Base-by-base conservation (phyloP, 1,139 yeast species). In the Saccharomyces hybrid region DNA sequence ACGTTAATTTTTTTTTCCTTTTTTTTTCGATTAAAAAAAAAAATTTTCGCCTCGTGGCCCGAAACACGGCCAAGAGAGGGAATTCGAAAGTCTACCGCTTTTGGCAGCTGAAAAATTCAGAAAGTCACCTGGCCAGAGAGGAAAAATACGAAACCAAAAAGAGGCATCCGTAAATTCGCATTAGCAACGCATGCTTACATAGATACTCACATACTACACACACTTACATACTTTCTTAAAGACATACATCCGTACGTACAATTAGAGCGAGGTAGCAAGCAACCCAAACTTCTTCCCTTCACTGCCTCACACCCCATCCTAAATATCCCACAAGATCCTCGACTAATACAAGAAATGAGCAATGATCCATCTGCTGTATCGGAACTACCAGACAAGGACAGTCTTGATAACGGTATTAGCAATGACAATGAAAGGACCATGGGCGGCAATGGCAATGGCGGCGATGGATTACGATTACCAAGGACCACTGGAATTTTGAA, bases 401-500 rank as follows among this genome's bases (percentile, higher is more conserved):
- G 9, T 23, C 20, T 23, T 44, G 47, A n/a, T 13, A 29, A 29
- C 13, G 31, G 31, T 29, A 29, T 4, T 11, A 29, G 31, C 31
- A 29, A 29, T 29, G 13, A 9, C 13, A 13, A 29, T 29, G 11
- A 29, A 29, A 9, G 31, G 31, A 1, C 31, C 5, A 9, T 9
- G 31, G 31, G 31, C 13, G 13, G 13, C 4, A 13, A 29, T 29
- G 11, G 31, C 13, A 5, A 29, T 13, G 31, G 31, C 31, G 9
- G 13, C 13, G 47, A 44, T n/a, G 28, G 20, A n/a, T 8, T 34
- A 34, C 41, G 49, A n/a, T 64, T 82, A n/a, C 88, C 88, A 9
- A 70, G 88, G 50, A 76, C 79, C 68, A 83, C 85, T 1, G 88
- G 83, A 0, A 78, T 84, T 0, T 72, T 78, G 59, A 79, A 84